Percentiles rank a stretch among this genome's conserved stretches.
Evolutionary conservation across 163 green algal species (phyloP).

Genomic region (Trebouxiophyceae sp.): DNA sequence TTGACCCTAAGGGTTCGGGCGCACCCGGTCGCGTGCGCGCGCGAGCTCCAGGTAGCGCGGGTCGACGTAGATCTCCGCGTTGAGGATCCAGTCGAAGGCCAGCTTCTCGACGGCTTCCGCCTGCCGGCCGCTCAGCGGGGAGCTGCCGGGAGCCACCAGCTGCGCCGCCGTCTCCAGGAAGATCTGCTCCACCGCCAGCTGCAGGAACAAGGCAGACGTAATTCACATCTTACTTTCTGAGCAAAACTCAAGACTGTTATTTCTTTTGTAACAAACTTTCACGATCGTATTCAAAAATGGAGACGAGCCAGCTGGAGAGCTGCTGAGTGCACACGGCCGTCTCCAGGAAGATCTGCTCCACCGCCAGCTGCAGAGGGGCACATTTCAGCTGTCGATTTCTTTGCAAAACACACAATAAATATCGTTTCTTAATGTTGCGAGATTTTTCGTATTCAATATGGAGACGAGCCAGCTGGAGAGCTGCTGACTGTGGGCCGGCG

Average conservation of each 20-base stretch:
- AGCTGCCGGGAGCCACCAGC: constrained; percentile 28
- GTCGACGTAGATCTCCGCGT: constrained; percentile 36
- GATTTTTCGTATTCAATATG: background rate
- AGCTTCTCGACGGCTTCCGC: constrained; percentile 35
- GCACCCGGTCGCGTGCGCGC: constrained; percentile 23
- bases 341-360: constrained; percentile 69
- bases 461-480: background rate
- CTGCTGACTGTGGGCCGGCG: constrained; percentile 6
- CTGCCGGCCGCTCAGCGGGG: constrained; percentile 17
- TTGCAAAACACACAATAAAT: background rate
- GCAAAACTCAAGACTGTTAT: background rate
- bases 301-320: background rate
- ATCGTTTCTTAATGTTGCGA: background rate
- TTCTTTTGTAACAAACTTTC: background rate
- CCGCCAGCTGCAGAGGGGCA: constrained; percentile 38
- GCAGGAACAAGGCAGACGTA: constrained; percentile 2
- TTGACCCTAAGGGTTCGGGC: background rate
- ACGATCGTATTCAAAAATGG: background rate
- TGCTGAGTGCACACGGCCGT: constrained; percentile 9
- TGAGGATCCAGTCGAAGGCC: constrained; percentile 51
- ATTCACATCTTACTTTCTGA: background rate
- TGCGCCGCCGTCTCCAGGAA: constrained; percentile 53
- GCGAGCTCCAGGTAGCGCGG: constrained; percentile 19
- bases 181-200: constrained; percentile 62
- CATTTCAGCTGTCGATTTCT: background rate